A percentile compares a stretch with the other conserved stretches of the same genome.
Evolutionary conservation across 208 protist species (phyloP).

Genomic region (Leishmania arabica): DNA sequence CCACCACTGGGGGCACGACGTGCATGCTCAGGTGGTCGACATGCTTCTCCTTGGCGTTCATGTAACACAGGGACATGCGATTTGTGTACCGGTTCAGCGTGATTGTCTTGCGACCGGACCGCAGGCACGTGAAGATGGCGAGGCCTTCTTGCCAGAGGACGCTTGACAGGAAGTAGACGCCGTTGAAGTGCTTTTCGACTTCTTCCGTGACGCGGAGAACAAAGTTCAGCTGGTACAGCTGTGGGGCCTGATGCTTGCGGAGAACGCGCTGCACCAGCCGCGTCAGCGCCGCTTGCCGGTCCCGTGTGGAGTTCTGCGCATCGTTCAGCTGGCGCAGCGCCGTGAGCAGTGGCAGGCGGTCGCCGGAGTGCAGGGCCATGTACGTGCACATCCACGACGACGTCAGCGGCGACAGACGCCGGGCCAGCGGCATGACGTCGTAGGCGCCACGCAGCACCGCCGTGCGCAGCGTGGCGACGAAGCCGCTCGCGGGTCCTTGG

Average conservation of each 20-base stretch:
- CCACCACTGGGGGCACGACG: conserved; percentile 50
- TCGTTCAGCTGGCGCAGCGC: conserved; percentile 56
- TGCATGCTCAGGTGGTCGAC: conserved; percentile 40
- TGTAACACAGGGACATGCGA: conserved; percentile 49
- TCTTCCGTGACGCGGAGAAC: conserved; percentile 63
- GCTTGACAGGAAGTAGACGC: conserved; percentile 63
- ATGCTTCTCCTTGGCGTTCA: conserved; percentile 41
- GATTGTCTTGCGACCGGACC: conserved; percentile 73
- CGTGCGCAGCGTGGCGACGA: conserved; percentile 43
- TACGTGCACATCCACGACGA: conserved; percentile 69
- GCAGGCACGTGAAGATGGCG: conserved; percentile 68
- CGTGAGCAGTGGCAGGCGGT: conserved; percentile 67
- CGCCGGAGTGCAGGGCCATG: conserved; percentile 67
- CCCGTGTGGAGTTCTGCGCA: conserved; percentile 40
- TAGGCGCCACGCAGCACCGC: conserved; percentile 48
- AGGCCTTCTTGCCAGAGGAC: conserved; percentile 42
- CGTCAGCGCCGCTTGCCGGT: conserved; percentile 35
- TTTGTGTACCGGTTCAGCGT: conserved; percentile 51
- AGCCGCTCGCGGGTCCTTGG: conserved; percentile 45
- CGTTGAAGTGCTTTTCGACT: conserved; percentile 62
- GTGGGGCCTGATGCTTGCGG: conserved; percentile 50
- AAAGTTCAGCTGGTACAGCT: conserved; percentile 75
- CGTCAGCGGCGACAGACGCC: conserved; percentile 60
- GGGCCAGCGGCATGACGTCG: conserved; percentile 64
- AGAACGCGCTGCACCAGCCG: conserved; percentile 61